These are phyloP conservation scores for Apiospora marii DNA, from an alignment of 2,329 filamentous ascomycete genomes.

Conservation along the genomic window DNA sequence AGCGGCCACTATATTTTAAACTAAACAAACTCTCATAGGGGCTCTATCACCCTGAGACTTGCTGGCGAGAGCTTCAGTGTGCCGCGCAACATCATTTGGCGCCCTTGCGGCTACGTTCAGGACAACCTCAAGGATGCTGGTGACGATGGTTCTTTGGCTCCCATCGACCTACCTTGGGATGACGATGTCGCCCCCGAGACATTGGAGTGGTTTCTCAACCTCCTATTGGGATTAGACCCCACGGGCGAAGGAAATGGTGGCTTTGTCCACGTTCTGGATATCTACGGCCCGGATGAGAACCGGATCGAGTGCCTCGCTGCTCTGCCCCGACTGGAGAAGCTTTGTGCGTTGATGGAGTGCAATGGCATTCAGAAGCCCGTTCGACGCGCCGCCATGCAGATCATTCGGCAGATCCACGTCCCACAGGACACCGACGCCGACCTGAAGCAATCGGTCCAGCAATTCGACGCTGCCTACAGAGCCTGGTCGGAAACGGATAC, in stretches of 20 bases:
- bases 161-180: not conserved
- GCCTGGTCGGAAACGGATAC: not conserved
- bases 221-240: not conserved
- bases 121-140: not conserved
- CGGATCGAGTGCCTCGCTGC: not conserved
- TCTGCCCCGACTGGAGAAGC: not conserved
- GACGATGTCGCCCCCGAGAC: not conserved
- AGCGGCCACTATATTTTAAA: not conserved
- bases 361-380: not conserved
- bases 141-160: no score
- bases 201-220: not conserved
- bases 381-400: no score
- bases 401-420: not conserved
- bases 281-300: not conserved
- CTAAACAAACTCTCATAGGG: not conserved
- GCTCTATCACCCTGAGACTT: not conserved
- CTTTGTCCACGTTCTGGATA: not conserved
- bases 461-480: not conserved
- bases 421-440: not conserved
- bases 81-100: not conserved
- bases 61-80: not conserved
- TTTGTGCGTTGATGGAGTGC: not conserved
- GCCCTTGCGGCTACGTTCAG: not conserved
- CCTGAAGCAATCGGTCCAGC: not conserved
- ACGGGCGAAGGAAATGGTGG: not conserved